A percentile compares a stretch with the other conserved stretches of the same genome.
Evolutionary conservation across 208 protist genomes (phyloP).

Genomic region (Wallacemonas rigidus): DNA sequence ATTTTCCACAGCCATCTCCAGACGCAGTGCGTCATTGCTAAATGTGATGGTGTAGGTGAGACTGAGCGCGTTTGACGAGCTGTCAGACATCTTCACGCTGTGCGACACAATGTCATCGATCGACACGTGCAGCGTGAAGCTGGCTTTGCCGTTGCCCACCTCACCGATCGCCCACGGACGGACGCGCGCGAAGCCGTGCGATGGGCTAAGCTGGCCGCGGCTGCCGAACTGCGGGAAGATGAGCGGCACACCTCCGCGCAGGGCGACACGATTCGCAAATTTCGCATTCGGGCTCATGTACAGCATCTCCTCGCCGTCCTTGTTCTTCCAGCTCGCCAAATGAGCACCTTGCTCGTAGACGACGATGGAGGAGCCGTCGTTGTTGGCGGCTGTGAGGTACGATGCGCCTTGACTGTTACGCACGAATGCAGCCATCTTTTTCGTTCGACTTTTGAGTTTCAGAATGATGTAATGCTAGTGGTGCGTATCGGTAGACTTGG

Average conservation of each 20-base stretch:
- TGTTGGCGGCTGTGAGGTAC: slow-evolving; percentile 35
- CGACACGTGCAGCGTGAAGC: slow-evolving; percentile 31
- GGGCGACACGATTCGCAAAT: slow-evolving; percentile 61
- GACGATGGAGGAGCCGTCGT: slow-evolving; percentile 73
- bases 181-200: slow-evolving; percentile 85
- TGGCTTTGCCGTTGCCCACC: slow-evolving; percentile 36
- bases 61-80: slow-evolving; percentile 27
- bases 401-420: slow-evolving; percentile 35
- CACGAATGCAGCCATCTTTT: slow-evolving; percentile 39
- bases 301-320: slow-evolving; percentile 61
- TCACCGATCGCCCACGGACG: slow-evolving; percentile 41
- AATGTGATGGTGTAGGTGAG: slow-evolving; percentile 78
- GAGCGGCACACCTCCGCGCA: slow-evolving; percentile 89
- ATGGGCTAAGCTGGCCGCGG: slow-evolving; percentile 53
- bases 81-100: slow-evolving; percentile 25
- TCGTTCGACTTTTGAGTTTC: too few species aligned
- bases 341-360: slow-evolving; percentile 89
- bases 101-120: slow-evolving; percentile 32
- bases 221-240: slow-evolving; percentile 90
- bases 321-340: slow-evolving; percentile 78
- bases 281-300: slow-evolving; percentile 85
- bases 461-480: too few species aligned
- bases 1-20: slow-evolving; percentile 77
- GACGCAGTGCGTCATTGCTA: slow-evolving; percentile 47
- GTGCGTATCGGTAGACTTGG: too few species aligned